These are phyloP conservation scores for Aspergillus versicolor DNA, from an alignment of 2,329 filamentous ascomycete species.

Conservation along the genomic window DNA sequence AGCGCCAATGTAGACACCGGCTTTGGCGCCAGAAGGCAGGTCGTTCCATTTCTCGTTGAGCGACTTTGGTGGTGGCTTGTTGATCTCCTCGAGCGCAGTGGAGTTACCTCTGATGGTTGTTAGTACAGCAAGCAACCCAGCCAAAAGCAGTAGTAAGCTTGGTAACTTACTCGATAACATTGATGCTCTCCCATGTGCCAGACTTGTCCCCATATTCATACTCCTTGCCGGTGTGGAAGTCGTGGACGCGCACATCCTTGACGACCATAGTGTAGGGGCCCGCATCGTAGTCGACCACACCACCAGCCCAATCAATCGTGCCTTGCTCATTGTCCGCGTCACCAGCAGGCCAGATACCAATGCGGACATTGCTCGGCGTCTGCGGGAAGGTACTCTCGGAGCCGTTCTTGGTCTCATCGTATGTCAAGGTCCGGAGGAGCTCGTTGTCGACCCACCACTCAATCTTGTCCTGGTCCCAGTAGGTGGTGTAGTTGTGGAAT, in stretches of 20 bases:
- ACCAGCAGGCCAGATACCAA: slow-evolving; percentile 70
- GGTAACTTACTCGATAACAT: slow-evolving; percentile 46
- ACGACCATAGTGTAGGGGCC: slow-evolving; percentile 75
- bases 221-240: slow-evolving; percentile 62
- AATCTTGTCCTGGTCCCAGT: slow-evolving; percentile 66
- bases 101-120: slow-evolving; percentile 59
- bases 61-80: slow-evolving; percentile 35
- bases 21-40: slow-evolving; percentile 48
- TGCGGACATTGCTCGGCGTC: slow-evolving; percentile 69
- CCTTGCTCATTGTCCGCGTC: slow-evolving; percentile 33
- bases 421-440: slow-evolving; percentile 61
- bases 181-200: slow-evolving; percentile 66
- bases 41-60: slow-evolving; percentile 44
- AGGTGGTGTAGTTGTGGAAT: slow-evolving; percentile 54
- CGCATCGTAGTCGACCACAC: slow-evolving; percentile 62
- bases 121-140: not conserved
- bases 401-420: slow-evolving; percentile 56
- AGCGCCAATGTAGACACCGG: slow-evolving; percentile 45
- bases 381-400: slow-evolving; percentile 64
- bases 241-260: slow-evolving; percentile 58
- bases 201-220: slow-evolving; percentile 65
- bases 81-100: slow-evolving; percentile 46
- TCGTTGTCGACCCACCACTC: slow-evolving; percentile 66
- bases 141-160: not conserved
- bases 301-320: slow-evolving; percentile 69